A percentile compares a stretch with the other conserved stretches of the same genome.
Evolutionary conservation across 1,284 basidiomycete genomes (phyloP).

Genomic region (Takashimella koratensis): DNA sequence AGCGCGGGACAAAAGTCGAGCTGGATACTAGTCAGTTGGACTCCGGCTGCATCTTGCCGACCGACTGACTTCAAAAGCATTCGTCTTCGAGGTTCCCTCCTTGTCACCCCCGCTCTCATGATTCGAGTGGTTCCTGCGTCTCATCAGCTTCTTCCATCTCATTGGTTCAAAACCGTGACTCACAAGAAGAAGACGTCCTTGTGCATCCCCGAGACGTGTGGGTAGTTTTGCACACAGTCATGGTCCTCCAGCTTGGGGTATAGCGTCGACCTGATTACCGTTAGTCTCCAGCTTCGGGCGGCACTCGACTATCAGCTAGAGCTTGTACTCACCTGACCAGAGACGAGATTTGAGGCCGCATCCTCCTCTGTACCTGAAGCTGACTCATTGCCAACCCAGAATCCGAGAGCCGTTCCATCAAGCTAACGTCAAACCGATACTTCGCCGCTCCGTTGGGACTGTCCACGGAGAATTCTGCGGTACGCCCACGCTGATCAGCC

Average conservation of each 20-base stretch:
- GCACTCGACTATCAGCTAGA: not conserved
- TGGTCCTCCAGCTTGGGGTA: conserved; percentile 62
- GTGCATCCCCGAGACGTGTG: conserved; percentile 57
- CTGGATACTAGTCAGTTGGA: conserved; percentile 40
- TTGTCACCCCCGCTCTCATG: conserved; percentile 56
- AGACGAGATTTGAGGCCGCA: conserved; percentile 55
- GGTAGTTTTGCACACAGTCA: conserved; percentile 54
- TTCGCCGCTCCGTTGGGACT: conserved; percentile 52
- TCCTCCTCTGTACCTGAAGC: conserved; percentile 53
- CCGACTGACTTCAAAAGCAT: conserved; percentile 63
- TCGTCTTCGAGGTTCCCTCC: conserved; percentile 62
- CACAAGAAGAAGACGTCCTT: conserved; percentile 60
- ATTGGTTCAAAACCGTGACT: not conserved
- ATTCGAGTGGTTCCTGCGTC: conserved; percentile 52
- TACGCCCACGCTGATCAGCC: too few species aligned
- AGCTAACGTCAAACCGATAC: conserved; percentile 60
- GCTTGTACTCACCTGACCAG: conserved; percentile 46
- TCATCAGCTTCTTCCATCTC: not conserved
- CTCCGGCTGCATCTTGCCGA: not conserved
- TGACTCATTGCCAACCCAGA: conserved; percentile 56
- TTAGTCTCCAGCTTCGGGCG: not conserved
- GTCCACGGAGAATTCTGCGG: conserved; percentile 57
- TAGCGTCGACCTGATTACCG: conserved; percentile 54
- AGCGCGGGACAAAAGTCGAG: conserved; percentile 66
- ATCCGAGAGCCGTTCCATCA: conserved; percentile 60